A percentile compares a stretch with the other conserved stretches of the same genome.
phyloP scores from a whole-genome alignment of 805 yeast species.

The Candida succiphila region DNA sequence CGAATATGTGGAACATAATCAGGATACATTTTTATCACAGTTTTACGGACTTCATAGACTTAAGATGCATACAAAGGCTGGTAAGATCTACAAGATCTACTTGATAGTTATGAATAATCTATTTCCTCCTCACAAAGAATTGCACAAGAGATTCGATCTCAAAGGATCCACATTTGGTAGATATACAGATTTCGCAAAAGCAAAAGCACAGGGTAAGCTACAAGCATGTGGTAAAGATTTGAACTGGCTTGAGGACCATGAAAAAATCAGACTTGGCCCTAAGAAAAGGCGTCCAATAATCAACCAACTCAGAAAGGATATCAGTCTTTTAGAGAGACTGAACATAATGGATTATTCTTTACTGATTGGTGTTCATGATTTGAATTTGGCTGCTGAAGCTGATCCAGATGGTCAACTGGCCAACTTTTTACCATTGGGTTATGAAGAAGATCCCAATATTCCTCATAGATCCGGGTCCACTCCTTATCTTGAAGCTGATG shows the following conservation, averaged over 20 bases:
- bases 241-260: slow-evolving; percentile 70
- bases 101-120: slow-evolving; percentile 94
- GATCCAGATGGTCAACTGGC: slow-evolving; percentile 15
- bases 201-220: slow-evolving; percentile 18
- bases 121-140: slow-evolving; percentile 87
- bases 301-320: slow-evolving; percentile 68
- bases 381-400: slow-evolving; percentile 39
- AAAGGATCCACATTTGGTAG: slow-evolving; percentile 91
- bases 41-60: slow-evolving; percentile 93
- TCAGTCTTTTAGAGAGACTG: slow-evolving; percentile 54
- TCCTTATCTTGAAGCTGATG: slow-evolving; percentile 33
- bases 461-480: slow-evolving; percentile 6
- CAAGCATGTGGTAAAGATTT: slow-evolving; percentile 65
- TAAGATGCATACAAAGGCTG: slow-evolving; percentile 63
- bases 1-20: slow-evolving; percentile 70
- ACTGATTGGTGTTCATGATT: slow-evolving; percentile 79
- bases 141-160: slow-evolving; percentile 79
- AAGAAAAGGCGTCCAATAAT: slow-evolving; percentile 47
- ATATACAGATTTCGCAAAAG: slow-evolving; percentile 31
- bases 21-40: slow-evolving; percentile 86
- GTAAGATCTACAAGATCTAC: slow-evolving; percentile 62
- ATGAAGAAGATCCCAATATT: slow-evolving; percentile 13
- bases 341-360: slow-evolving; percentile 96
- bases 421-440: slow-evolving; percentile 14
- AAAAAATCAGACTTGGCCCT: slow-evolving; percentile 69